Percentiles rank a stretch among this genome's conserved stretches.
Evolutionary conservation across 2,329 filamentous ascomycete species (phyloP).

Genomic region (Kalmusia sp.): DNA sequence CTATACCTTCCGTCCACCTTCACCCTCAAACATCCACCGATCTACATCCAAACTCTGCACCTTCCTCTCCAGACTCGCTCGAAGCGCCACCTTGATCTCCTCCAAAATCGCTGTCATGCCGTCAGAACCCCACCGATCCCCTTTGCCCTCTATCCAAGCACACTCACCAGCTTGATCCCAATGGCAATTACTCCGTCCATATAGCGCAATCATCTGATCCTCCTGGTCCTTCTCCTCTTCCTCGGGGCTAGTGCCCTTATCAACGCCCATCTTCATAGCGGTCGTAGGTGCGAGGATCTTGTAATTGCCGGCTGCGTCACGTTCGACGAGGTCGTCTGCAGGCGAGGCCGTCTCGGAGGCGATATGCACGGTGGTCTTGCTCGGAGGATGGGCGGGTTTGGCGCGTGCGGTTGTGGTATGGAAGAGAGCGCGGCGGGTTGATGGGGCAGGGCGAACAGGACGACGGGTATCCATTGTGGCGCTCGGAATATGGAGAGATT

Average conservation of each 20-base stretch:
- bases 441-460: slow-evolving; percentile 34
- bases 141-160: background rate
- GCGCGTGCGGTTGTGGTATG: slow-evolving; percentile 25
- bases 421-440: slow-evolving; percentile 22
- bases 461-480: slow-evolving; percentile 28
- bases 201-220: slow-evolving; percentile 40
- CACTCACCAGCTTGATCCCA: slow-evolving; percentile 33
- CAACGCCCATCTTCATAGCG: slow-evolving; percentile 24
- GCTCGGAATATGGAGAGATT: slow-evolving; percentile 8
- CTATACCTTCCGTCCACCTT: slow-evolving; percentile 40
- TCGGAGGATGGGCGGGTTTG: slow-evolving; percentile 25
- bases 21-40: slow-evolving; percentile 88
- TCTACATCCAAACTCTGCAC: slow-evolving; percentile 79
- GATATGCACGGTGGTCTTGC: slow-evolving; percentile 18
- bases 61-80: slow-evolving; percentile 74
- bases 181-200: slow-evolving; percentile 37
- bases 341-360: slow-evolving; percentile 38
- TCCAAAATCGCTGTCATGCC: slow-evolving; percentile 14
- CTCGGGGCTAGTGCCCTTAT: slow-evolving; percentile 20
- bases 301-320: slow-evolving; percentile 57
- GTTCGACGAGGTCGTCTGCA: slow-evolving; percentile 57
- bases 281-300: slow-evolving; percentile 43
- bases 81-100: slow-evolving; percentile 58
- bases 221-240: slow-evolving; percentile 41
- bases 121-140: too few relatives aligned